Base-by-base conservation (phyloP, 2,329 filamentous ascomycete species). In the Teratosphaeria epicoccoides region DNA sequence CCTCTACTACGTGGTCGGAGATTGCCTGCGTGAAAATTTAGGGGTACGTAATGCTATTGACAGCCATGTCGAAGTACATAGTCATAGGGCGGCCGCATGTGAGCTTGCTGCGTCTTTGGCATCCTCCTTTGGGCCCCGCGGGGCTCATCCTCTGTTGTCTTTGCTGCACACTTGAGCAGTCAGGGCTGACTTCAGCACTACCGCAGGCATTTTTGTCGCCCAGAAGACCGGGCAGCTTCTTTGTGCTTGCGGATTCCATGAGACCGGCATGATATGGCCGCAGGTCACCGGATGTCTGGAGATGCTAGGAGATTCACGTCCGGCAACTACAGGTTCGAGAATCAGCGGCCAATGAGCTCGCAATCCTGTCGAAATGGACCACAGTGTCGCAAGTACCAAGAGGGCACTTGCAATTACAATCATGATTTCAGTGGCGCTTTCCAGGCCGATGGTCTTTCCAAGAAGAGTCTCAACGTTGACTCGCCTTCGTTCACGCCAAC, bases 401-500 rank as follows among this genome's bases (percentile, higher is more conserved):
- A 67, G 59, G 64, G 64, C 25, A 67, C 62, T 14, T 67, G 64
- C 55, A 58, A 59, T 49, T 67, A 61, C 57, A 66, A 63, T 49
- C 64, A 67, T 57, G 63, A 66, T 47, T 64, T 64, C 46, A 57
- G 53, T 61, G 43, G 49, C 58, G 37, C 49, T 37, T 23, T 23
- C 20, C 46, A 48, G 17, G 46, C 59, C 14, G 64, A 66, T 52
- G 63, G 63, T n/a, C 53, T 61, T 11, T 49, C 56, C 23, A 88
- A 88, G 70, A 93, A 89, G 69, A 76, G 85, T 24, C 58, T 98
- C 59, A 98, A 95, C 69, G 93, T 95, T 64, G 93, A 97, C 64
- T 97, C 93, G 7, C 91, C 93, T 11, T 88, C 91, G 46, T 98
- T 98, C 68, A 96, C 88, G 0, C 91, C 91, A 33, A 52, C 43